Base-by-base conservation (phyloP, 1,139 yeast species). In the Magnusiomyces suaveolens region DNA sequence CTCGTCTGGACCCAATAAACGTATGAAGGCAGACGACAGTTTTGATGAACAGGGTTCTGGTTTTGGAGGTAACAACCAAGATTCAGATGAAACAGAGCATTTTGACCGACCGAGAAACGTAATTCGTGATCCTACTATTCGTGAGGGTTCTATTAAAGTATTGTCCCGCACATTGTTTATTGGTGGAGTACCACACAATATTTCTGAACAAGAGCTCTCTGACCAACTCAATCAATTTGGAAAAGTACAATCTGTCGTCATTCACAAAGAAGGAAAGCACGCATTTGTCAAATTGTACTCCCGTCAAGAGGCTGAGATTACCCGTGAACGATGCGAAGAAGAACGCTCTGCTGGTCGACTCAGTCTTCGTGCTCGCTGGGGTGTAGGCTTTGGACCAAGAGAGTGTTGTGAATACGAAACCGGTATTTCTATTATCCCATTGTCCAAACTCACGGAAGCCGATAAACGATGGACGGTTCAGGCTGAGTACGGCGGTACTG, bases 401-500 rank as follows among this genome's bases (percentile, higher is more conserved):
- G 97, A 92, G 68, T 90, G 97, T 73, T 88, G 96, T 69, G 94
- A 92, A 70, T 92, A 92, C 69, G 92, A 85, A 66, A 84, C 84
- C 57, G 98, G 98, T 59, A 77, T 84, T 48, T 85, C 96, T 55
- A 80, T 89, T 26, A 87, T 92, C 59, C 97, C 97, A 32, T 74
- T 92, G 52, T 80, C 79, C 59, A 80, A 96, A 64, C 77, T 92
- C 62, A 92, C 98, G 0, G 98, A 92, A 56, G 96, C 97, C 21
- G 98, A 92, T 69, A 82, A 77, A 64, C 76, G 83, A 58, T 92
- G 98, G 98, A 82, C 88, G 29, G 86, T 83, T 29, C 76, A 78
- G 59, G 97, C 97, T 6, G 92, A 88, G 71, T 89, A 95, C 89
- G 98, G 98, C 62, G 98, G 98, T 62, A 87, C 97, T 52, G 95